Evolutionary conservation across 257 asterid species (phyloP).

Genomic region (Solanum pinnatisectum): DNA sequence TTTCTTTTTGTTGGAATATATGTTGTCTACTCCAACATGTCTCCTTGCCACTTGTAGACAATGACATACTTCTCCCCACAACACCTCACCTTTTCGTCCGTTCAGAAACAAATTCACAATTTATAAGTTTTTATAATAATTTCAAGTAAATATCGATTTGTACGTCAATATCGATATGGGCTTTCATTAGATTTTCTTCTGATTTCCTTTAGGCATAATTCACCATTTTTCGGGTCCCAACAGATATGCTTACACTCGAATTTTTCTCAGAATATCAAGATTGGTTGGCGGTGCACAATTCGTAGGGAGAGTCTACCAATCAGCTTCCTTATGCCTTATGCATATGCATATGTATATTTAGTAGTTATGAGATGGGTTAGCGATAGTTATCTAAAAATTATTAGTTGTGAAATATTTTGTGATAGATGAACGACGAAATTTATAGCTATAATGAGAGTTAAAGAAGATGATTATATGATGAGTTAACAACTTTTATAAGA

Average conservation of each 20-base stretch:
- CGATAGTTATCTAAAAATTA: not conserved
- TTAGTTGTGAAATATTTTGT: not conserved
- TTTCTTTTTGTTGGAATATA: not conserved
- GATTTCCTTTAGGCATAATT: not conserved
- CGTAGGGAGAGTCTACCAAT: not conserved
- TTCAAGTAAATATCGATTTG: too few relatives aligned
- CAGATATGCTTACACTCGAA: not conserved
- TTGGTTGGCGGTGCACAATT: too few relatives aligned
- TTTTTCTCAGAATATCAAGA: too few relatives aligned
- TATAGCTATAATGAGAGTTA: not conserved
- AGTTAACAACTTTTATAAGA: not conserved
- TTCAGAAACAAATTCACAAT: not conserved
- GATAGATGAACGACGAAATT: not conserved
- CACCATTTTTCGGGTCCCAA: too few relatives aligned
- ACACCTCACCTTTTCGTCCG: not conserved
- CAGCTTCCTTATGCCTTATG: not conserved
- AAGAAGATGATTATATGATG: not conserved
- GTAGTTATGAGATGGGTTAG: not conserved
- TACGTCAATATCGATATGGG: not conserved
- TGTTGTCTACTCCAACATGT: conserved; percentile 1
- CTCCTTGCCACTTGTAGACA: not conserved
- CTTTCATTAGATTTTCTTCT: too few relatives aligned
- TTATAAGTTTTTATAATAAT: too few relatives aligned
- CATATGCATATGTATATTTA: too few relatives aligned
- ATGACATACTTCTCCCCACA: not conserved